phyloP scores from a whole-genome alignment of 1,139 yeast genomes.

The Lizanozyma gosingica region DNA sequence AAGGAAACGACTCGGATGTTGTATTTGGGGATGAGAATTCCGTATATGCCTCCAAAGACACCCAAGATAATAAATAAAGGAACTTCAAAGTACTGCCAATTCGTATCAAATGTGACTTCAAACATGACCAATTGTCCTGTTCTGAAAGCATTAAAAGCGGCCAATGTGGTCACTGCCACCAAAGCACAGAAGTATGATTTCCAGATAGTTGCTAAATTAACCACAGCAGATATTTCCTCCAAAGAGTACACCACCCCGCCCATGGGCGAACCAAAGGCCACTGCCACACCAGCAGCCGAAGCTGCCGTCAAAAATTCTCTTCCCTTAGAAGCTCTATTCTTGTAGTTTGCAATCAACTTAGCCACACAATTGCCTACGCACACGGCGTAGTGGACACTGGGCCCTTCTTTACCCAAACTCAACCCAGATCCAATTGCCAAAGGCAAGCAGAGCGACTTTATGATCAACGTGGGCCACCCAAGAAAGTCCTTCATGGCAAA shows the following conservation, averaged over 20 bases:
- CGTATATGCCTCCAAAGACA: conserved; percentile 85
- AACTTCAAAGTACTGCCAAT: conserved; percentile 83
- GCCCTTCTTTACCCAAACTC: conserved; percentile 80
- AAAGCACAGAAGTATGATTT: conserved; percentile 86
- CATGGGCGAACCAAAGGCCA: conserved; percentile 66
- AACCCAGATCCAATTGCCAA: conserved; percentile 77
- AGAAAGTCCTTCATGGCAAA: conserved; percentile 75
- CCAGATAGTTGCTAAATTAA: conserved; percentile 78
- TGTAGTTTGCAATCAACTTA: conserved; percentile 36
- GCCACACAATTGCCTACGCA: conserved; percentile 70
- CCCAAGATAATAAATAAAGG: conserved; percentile 77
- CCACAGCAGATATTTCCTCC: conserved; percentile 67
- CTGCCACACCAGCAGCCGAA: conserved; percentile 66
- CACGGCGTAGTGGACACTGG: conserved; percentile 79
- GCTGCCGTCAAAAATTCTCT: conserved; percentile 53
- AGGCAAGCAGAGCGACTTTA: conserved; percentile 78
- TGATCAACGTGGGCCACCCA: conserved; percentile 60
- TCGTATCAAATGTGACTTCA: conserved; percentile 74
- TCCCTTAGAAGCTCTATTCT: conserved; percentile 39
- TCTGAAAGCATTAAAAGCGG: conserved; percentile 78
- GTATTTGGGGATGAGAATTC: conserved; percentile 69
- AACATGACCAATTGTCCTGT: conserved; percentile 92
- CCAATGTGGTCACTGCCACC: conserved; percentile 74
- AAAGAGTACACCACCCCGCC: conserved; percentile 64
- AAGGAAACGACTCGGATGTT: conserved; percentile 74